Evolutionary conservation across 1,139 yeast species (phyloP), one percentile per base, ranked within the genome.

Genomic region (Kodamaea suecica): DNA sequence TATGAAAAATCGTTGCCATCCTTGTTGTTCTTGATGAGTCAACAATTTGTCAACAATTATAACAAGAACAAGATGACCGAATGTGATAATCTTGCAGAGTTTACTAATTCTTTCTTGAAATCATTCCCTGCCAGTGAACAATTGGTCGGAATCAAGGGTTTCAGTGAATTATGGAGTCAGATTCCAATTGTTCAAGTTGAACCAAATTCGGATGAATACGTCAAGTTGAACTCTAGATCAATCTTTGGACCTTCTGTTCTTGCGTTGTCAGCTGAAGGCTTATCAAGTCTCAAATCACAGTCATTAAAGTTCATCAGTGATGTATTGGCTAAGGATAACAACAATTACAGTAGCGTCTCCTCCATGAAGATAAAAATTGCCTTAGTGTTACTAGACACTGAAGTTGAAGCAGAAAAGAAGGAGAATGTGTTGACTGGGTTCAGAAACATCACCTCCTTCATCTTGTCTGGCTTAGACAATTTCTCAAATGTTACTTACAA

Each of bases 21-120:
- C 34, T 73, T 92, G 32, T 60, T 90, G 45, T 82, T 86, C 51
- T 70, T 92, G 49, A 73, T 90, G 49, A 92, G 95, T 30, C 86
- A 78, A 49, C 95, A 86, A 54, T 85, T 76, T 52, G 75, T 81
- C 6, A 67, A 66, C 31, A 70, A 78, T 30, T 59, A 70, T 31
- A 53, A 61, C 23, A 77, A 74, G 49, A 76, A 78, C 47, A 84
- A 80, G 53, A 55, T 66, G 34, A 73, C 78, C 32, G 96, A 86
- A 38, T 76, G 86, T 20, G 72, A 74, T 42, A 67, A 81, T 1
- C 61, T 84, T 30, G 62, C 80, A 38, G 95, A 85, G 44, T 92
- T 92, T 55, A 70, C 84, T 2, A 70, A 78, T 19, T 66, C 85
- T 0, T 83, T 87, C 52, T 57, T 86, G 57, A 76, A 78, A 44